Conservation (phyloP, 345 rosid species). For the Diplotaxis tenuifolia region DNA sequence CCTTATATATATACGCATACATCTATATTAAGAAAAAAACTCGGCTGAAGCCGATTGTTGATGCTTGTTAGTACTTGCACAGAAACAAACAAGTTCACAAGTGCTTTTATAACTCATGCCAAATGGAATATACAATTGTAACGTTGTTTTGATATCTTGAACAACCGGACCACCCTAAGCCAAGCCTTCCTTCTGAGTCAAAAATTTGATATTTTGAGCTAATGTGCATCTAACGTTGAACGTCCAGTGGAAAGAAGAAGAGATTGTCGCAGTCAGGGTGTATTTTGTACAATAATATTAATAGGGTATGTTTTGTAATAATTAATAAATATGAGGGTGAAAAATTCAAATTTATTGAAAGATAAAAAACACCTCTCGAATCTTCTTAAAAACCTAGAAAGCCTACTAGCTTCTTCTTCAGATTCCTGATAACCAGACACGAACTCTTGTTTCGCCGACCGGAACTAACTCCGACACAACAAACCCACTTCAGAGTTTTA, state of each 20-base stretch:
- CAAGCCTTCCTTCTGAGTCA: no score
- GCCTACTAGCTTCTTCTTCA: slow-evolving; percentile 9
- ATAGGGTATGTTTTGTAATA: slow-evolving; percentile 6
- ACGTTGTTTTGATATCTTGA: background rate
- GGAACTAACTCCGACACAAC: background rate
- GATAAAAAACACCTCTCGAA: slow-evolving; percentile 16
- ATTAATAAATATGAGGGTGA: background rate
- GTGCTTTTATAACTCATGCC: background rate
- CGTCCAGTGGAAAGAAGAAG: no score
- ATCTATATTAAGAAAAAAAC: background rate
- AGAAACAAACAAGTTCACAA: background rate
- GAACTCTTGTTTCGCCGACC: slow-evolving; percentile 15
- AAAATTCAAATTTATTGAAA: slow-evolving; percentile 18
- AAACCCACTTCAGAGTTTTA: slow-evolving; percentile 3
- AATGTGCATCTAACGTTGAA: no score
- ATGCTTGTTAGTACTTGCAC: background rate
- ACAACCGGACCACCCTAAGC: no score
- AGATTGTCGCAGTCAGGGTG: background rate
- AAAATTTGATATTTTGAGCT: no score
- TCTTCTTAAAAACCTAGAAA: slow-evolving; percentile 37
- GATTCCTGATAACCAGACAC: slow-evolving; percentile 24
- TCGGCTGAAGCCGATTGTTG: background rate
- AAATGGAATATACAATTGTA: background rate
- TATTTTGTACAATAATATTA: background rate
- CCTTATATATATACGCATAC: background rate